phyloP scores from a whole-genome alignment of 441 rosid species.

The Aquilaria agallochum region DNA sequence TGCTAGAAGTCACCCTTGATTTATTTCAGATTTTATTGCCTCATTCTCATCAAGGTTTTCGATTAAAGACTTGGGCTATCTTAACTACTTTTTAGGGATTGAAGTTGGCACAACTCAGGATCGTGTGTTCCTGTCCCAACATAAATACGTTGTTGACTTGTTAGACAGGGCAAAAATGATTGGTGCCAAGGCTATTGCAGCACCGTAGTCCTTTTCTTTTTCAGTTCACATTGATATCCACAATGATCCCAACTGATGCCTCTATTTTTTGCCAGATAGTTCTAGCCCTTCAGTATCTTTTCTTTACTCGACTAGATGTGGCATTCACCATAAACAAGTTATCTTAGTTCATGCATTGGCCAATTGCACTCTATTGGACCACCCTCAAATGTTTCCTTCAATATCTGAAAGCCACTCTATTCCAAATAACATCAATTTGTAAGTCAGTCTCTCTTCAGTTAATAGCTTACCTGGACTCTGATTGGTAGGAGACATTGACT shows the following conservation, averaged over 20 bases:
- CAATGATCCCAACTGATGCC: neutral
- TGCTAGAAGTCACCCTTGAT: neutral
- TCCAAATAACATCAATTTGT: neutral
- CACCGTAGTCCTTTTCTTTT: neutral
- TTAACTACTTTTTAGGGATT: constrained; percentile 8
- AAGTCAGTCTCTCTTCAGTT: neutral
- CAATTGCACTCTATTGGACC: neutral
- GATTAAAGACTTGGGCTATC: too few species aligned
- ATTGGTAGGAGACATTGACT: neutral
- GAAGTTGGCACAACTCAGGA: neutral
- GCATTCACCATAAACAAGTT: neutral
- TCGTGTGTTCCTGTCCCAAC: neutral
- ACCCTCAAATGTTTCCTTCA: neutral
- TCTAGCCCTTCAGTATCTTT: neutral
- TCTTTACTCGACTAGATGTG: neutral
- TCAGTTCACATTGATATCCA: neutral
- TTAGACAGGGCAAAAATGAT: neutral
- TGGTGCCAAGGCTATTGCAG: neutral
- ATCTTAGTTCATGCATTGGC: neutral
- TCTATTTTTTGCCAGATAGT: neutral
- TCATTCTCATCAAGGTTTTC: neutral
- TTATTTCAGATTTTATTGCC: neutral
- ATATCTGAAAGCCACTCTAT: neutral
- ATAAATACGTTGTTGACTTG: neutral
- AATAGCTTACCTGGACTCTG: neutral